phyloP scores from a whole-genome alignment of 345 rosid species.

The Aegle marmelos region DNA sequence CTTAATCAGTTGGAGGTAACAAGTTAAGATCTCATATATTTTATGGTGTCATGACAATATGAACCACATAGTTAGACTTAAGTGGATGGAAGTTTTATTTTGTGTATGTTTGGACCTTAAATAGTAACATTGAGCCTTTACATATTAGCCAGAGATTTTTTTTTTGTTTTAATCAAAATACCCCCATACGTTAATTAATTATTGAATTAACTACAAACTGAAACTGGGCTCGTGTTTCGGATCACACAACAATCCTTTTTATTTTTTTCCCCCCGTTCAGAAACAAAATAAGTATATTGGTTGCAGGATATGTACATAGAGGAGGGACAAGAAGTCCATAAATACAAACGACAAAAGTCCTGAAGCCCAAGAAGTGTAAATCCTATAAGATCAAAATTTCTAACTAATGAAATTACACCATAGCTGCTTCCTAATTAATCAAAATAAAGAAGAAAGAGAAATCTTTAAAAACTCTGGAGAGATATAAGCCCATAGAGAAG shows the following conservation, averaged over 20 bases:
- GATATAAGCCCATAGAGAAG: no score
- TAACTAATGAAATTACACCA: no score
- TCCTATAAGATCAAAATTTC: no score
- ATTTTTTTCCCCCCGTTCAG: no score
- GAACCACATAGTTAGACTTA: background rate
- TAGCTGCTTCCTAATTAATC: no score
- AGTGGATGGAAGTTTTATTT: background rate
- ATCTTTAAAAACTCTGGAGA: no score
- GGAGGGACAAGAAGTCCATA: no score
- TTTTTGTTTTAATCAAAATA: background rate
- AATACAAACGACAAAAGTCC: no score
- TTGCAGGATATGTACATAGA: no score
- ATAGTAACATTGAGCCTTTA: background rate
- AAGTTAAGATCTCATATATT: constrained; percentile 16
- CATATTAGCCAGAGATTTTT: background rate
- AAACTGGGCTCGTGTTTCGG: background rate
- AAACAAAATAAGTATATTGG: no score
- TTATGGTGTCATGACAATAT: constrained; percentile 5
- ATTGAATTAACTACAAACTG: background rate
- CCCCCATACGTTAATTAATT: background rate
- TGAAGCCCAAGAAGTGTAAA: no score
- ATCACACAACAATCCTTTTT: background rate
- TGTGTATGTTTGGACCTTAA: background rate
- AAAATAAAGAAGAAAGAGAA: no score
- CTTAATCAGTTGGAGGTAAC: constrained; percentile 79